These are phyloP conservation scores for Arthrobotrys entomopaga DNA, from an alignment of 2,329 filamentous ascomycete genomes.

Conservation along the genomic window DNA sequence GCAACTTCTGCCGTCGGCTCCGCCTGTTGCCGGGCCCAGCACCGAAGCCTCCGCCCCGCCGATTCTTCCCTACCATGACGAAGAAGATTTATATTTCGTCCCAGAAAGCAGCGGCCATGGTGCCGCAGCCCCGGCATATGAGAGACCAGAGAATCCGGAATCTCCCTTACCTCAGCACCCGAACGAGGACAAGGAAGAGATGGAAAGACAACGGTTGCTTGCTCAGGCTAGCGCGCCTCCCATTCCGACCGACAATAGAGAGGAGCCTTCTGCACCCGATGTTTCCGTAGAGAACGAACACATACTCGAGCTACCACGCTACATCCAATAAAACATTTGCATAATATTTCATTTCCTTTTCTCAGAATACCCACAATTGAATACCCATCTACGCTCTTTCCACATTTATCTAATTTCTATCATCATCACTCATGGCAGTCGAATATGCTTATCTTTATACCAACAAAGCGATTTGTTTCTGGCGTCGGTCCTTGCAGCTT, in stretches of 20 bases:
- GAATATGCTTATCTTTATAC: slow-evolving; percentile 8
- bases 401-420: not conserved
- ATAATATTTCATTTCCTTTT: slow-evolving; percentile 5
- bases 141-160: slow-evolving; percentile 50
- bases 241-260: slow-evolving; percentile 57
- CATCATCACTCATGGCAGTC: slow-evolving; percentile 1
- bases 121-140: slow-evolving; percentile 45
- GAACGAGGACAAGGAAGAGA: slow-evolving; percentile 81
- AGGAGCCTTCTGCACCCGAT: slow-evolving; percentile 56
- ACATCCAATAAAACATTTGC: slow-evolving; percentile 26
- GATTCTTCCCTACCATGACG: slow-evolving; percentile 56
- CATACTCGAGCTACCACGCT: slow-evolving; percentile 38
- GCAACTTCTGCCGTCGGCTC: slow-evolving; percentile 55
- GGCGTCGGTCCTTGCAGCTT: slow-evolving; percentile 19
- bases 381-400: not conserved
- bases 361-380: not conserved
- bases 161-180: slow-evolving; percentile 58
- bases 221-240: slow-evolving; percentile 72
- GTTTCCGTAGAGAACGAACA: slow-evolving; percentile 41
- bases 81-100: slow-evolving; percentile 62
- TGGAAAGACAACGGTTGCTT: slow-evolving; percentile 74
- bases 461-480: slow-evolving; percentile 34
- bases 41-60: slow-evolving; percentile 64
- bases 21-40: slow-evolving; percentile 59
- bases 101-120: slow-evolving; percentile 49